phyloP scores from a whole-genome alignment of 2,329 filamentous ascomycete species.

The Davidsoniella virescens region DNA sequence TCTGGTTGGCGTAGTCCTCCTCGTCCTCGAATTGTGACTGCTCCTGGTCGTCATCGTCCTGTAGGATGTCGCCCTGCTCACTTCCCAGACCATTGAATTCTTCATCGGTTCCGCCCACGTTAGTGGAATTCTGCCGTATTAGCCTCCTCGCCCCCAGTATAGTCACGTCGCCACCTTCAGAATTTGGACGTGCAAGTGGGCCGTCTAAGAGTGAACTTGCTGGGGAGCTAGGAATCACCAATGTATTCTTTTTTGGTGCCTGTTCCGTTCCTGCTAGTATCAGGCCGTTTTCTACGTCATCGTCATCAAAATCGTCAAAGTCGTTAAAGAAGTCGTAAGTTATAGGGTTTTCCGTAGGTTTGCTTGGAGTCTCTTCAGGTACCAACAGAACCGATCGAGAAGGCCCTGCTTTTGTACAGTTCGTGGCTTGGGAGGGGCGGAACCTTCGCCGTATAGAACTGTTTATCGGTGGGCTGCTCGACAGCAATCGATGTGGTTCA shows the following conservation, averaged over 20 bases:
- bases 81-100: neutral
- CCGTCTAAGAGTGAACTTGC: neutral
- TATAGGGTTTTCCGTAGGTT: neutral
- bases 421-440: slow-evolving; percentile 2
- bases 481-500: neutral
- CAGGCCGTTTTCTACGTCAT: neutral
- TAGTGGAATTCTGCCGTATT: slow-evolving; percentile 13
- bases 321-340: slow-evolving; percentile 13
- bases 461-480: slow-evolving; percentile 10
- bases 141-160: neutral
- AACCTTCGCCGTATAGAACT: slow-evolving; percentile 1
- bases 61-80: neutral
- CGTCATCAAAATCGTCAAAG: slow-evolving; percentile 12
- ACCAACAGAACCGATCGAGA: neutral
- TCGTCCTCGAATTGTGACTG: slow-evolving; percentile 26
- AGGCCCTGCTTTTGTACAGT: neutral
- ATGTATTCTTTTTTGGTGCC: neutral
- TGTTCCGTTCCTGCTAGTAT: neutral
- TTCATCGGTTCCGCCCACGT: slow-evolving; percentile 18
- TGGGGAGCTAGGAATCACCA: slow-evolving; percentile 6
- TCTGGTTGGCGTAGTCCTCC: neutral
- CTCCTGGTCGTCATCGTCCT: slow-evolving; percentile 16
- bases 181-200: neutral
- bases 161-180: neutral
- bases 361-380: neutral